A percentile compares a stretch with the other conserved stretches of the same genome.
These are phyloP conservation scores for Ophiostoma perfectum DNA, from an alignment of 2,329 filamentous ascomycete genomes.

Conservation along the genomic window DNA sequence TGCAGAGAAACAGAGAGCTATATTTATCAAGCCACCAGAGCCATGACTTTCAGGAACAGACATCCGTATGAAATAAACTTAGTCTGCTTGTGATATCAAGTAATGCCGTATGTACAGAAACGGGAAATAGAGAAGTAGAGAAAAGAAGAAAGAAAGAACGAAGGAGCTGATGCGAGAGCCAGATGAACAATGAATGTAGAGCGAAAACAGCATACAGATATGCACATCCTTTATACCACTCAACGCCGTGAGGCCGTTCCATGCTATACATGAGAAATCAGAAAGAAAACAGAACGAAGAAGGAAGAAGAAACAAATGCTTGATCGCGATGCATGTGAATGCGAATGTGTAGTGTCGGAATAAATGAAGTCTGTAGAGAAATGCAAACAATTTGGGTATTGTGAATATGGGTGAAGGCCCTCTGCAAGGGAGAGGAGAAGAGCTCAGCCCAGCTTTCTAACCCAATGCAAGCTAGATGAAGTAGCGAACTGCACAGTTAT, in stretches of 20 bases:
- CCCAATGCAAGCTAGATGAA: background rate
- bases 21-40: background rate
- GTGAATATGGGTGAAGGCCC: background rate
- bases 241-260: background rate
- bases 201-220: background rate
- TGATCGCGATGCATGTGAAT: background rate
- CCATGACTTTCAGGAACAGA: background rate
- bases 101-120: no score
- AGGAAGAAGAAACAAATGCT: background rate
- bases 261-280: no score
- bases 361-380: no score
- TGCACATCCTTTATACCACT: background rate
- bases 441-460: background rate
- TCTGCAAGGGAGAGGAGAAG: background rate
- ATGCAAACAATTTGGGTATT: background rate
- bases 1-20: no score
- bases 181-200: no score
- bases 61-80: background rate
- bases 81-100: no score
- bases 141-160: background rate
- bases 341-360: background rate
- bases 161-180: background rate
- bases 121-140: background rate
- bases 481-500: background rate
- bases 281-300: no score